These are phyloP conservation scores for Andrographis paniculata DNA, from an alignment of 305 asterid genomes.

Conservation along the genomic window DNA sequence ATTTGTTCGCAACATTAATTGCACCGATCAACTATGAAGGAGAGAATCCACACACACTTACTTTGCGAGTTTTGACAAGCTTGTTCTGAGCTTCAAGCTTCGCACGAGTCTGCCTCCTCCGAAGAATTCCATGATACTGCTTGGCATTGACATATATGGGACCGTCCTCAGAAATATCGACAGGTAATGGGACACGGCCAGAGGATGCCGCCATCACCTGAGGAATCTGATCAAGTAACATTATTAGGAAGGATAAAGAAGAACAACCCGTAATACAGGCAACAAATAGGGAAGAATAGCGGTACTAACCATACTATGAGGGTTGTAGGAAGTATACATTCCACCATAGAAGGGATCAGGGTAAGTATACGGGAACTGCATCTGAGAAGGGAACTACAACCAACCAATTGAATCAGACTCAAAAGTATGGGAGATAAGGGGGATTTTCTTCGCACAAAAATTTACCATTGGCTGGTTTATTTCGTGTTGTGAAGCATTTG, in stretches of 20 bases:
- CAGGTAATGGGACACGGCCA: slow-evolving; percentile 63
- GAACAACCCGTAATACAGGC: neutral
- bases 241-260: too few relatives aligned
- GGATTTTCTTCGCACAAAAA: slow-evolving; percentile 7
- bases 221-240: slow-evolving; percentile 31
- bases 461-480: slow-evolving; percentile 57
- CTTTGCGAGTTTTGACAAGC: slow-evolving; percentile 65
- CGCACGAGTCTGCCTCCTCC: slow-evolving; percentile 81
- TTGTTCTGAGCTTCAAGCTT: slow-evolving; percentile 84
- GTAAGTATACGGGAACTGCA: slow-evolving; percentile 48
- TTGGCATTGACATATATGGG: slow-evolving; percentile 80
- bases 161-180: slow-evolving; percentile 71
- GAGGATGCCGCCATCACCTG: slow-evolving; percentile 41
- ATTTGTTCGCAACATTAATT: too few relatives aligned
- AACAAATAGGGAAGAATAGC: neutral
- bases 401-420: slow-evolving; percentile 19
- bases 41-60: slow-evolving; percentile 21
- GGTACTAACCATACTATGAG: slow-evolving; percentile 52
- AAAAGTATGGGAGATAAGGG: slow-evolving; percentile 2
- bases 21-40: too few relatives aligned
- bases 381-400: slow-evolving; percentile 20
- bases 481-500: slow-evolving; percentile 39
- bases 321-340: slow-evolving; percentile 53
- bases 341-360: slow-evolving; percentile 60
- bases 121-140: slow-evolving; percentile 71